These are phyloP conservation scores for Trametes cinnabarina DNA, from an alignment of 768 basidiomycete genomes.

Conservation along the genomic window DNA sequence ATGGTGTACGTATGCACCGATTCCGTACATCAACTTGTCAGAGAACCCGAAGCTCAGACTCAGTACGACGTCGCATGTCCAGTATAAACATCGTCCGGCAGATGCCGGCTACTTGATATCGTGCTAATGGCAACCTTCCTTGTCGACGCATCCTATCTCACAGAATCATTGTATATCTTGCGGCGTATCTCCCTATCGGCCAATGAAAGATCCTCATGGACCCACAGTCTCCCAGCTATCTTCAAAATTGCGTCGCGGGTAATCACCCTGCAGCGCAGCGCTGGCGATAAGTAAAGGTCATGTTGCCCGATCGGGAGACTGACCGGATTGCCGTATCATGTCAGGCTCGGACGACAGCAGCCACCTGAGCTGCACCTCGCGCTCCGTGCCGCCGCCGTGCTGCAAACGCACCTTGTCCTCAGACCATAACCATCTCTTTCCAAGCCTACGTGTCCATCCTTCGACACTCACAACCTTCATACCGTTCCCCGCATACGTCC, in stretches of 20 bases:
- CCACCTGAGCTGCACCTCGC: neutral
- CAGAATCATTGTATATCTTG: no score
- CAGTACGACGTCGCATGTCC: no score
- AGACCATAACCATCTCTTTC: conserved; percentile 2
- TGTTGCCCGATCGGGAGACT: conserved; percentile 5
- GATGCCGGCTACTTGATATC: no score
- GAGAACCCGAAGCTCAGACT: no score
- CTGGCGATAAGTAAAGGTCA: neutral
- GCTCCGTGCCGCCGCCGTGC: neutral
- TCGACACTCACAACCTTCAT: neutral
- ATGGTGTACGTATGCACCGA: no score
- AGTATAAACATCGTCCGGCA: no score
- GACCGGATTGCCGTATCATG: conserved; percentile 8
- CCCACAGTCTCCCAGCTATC: neutral
- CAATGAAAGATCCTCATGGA: conserved; percentile 2
- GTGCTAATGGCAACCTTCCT: no score
- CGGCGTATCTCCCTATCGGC: conserved; percentile 1
- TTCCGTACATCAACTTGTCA: no score
- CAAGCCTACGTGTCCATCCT: neutral
- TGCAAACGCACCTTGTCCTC: conserved; percentile 2
- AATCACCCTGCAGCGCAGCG: no score
- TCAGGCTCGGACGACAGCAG: conserved; percentile 1
- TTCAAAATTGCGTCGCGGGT: neutral
- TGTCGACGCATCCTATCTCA: no score
- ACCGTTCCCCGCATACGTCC: neutral